These are phyloP conservation scores for Prosopis cineraria DNA, from an alignment of 306 rosid genomes.

Conservation along the genomic window DNA sequence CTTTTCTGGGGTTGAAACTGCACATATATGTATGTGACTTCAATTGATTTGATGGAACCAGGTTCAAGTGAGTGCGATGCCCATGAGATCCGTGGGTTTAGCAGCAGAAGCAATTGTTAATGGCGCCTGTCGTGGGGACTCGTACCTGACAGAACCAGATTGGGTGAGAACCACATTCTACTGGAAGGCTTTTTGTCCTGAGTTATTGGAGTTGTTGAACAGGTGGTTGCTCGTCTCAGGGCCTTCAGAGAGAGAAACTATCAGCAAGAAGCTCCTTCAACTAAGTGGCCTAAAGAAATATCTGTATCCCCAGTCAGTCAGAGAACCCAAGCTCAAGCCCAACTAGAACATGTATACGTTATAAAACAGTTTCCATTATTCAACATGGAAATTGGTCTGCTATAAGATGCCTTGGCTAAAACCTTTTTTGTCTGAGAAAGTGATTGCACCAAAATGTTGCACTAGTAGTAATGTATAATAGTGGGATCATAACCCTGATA, in stretches of 20 bases:
- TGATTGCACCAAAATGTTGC: neutral
- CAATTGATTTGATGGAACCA: conserved; percentile 21
- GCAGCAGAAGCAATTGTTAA: conserved; percentile 58
- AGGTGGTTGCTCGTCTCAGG: conserved; percentile 35
- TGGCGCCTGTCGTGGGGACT: conserved; percentile 57
- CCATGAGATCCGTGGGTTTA: conserved; percentile 42
- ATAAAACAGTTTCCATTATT: no score
- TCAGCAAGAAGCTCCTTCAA: conserved; percentile 58
- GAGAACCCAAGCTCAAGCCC: conserved; percentile 34
- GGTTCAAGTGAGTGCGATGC: conserved; percentile 47
- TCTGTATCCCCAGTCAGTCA: conserved; percentile 44
- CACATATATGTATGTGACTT: neutral
- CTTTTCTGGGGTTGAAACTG: no score
- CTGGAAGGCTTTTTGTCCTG: conserved; percentile 51
- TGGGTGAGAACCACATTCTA: conserved; percentile 51
- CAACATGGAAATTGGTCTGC: neutral
- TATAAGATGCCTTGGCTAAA: neutral
- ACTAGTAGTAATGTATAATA: no score
- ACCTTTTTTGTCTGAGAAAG: neutral
- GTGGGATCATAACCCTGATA: no score
- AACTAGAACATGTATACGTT: no score
- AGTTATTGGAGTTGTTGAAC: conserved; percentile 43
- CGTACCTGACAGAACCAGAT: conserved; percentile 50
- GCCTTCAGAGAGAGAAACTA: conserved; percentile 43
- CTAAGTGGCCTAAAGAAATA: conserved; percentile 40